phyloP scores from a whole-genome alignment of 2,329 filamentous ascomycete genomes.

The Madurella fahalii region DNA sequence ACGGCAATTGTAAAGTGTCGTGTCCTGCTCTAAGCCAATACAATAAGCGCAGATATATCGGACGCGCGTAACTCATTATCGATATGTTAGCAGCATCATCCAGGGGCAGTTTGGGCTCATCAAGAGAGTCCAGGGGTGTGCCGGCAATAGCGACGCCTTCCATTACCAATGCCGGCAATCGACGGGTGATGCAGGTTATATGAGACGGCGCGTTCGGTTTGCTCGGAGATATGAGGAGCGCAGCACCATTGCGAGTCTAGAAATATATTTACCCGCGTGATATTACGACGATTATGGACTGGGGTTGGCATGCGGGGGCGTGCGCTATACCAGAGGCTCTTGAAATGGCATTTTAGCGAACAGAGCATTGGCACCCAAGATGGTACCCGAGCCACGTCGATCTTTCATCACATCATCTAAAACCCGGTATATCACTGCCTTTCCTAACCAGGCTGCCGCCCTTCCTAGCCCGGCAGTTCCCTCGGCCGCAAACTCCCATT shows the following conservation, averaged over 20 bases:
- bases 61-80: not conserved
- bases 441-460: not conserved
- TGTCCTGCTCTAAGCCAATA: not conserved
- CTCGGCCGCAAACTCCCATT: too few relatives aligned
- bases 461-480: not conserved
- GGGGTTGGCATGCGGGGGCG: constrained; percentile 15
- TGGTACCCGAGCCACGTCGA: not conserved
- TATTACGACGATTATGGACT: constrained; percentile 8
- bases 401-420: not conserved
- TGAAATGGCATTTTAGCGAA: not conserved
- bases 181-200: not conserved
- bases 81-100: not conserved
- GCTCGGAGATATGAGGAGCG: constrained; percentile 10
- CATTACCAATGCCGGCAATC: constrained; percentile 10
- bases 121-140: not conserved
- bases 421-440: not conserved
- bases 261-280: constrained; percentile 17
- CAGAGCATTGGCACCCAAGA: not conserved
- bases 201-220: constrained; percentile 8
- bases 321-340: not conserved
- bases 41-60: not conserved
- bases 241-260: not conserved
- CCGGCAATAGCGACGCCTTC: not conserved
- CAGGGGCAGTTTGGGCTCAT: not conserved
- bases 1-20: not conserved